Evolutionary conservation across 1,284 basidiomycete genomes (phyloP).

Genomic region (Papiliotrema fonsecae): DNA sequence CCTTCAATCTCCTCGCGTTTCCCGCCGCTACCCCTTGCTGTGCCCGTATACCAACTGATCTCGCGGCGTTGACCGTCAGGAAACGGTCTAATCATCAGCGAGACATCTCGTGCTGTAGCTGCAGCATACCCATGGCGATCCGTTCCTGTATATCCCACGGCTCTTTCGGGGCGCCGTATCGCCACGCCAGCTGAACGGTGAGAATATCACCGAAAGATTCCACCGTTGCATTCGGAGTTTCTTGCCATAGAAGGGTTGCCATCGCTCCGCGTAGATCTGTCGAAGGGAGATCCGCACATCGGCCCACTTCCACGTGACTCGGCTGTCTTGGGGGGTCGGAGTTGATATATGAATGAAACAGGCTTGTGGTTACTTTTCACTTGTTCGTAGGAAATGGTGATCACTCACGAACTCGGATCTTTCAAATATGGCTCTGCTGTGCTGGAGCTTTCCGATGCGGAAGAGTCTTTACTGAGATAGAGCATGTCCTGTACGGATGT

Average conservation of each 20-base stretch:
- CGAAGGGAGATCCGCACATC: slow-evolving; percentile 4
- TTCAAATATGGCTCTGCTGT: no score
- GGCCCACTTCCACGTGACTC: no score
- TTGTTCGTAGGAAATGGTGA: no score
- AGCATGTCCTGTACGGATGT: no score
- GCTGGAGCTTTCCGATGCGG: no score
- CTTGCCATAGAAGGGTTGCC: slow-evolving; percentile 27
- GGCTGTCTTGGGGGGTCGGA: no score
- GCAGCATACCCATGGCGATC: slow-evolving; percentile 31
- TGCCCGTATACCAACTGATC: slow-evolving; percentile 32
- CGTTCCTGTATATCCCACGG: slow-evolving; percentile 36
- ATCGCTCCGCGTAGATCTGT: slow-evolving; percentile 24
- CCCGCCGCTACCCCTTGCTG: slow-evolving; percentile 28
- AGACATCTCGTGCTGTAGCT: background rate
- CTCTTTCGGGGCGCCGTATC: slow-evolving; percentile 14
- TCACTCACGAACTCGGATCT: no score
- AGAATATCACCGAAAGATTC: slow-evolving; percentile 27
- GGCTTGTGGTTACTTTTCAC: no score
- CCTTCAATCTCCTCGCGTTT: slow-evolving; percentile 25
- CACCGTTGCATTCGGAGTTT: slow-evolving; percentile 20
- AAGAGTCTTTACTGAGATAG: no score
- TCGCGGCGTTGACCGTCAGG: slow-evolving; percentile 24
- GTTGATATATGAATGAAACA: no score
- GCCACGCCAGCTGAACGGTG: slow-evolving; percentile 23
- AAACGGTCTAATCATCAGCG: slow-evolving; percentile 32